Conservation (phyloP, 2,329 filamentous ascomycete genomes). For the Colletotrichum scovillei region DNA sequence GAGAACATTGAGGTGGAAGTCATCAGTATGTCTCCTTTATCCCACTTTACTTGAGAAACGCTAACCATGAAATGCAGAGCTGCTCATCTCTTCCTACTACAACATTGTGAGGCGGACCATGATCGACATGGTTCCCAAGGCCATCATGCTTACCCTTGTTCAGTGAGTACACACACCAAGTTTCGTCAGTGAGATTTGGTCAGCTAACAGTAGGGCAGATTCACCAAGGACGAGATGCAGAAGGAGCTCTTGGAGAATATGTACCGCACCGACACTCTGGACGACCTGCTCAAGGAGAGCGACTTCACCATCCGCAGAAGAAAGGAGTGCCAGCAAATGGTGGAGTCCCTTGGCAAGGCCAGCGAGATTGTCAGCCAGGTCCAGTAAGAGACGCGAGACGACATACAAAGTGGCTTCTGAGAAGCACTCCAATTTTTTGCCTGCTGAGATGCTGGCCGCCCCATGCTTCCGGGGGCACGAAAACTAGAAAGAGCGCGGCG, state of each 20-base stretch:
- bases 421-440: slow-evolving; percentile 24
- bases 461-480: slow-evolving; percentile 31
- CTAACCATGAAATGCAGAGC: slow-evolving; percentile 65
- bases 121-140: slow-evolving; percentile 99
- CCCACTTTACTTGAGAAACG: neutral
- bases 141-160: slow-evolving; percentile 97
- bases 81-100: slow-evolving; percentile 96
- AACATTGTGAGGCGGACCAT: slow-evolving; percentile 98
- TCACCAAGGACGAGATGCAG: slow-evolving; percentile 99
- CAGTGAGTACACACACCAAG: slow-evolving; percentile 71
- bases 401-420: slow-evolving; percentile 15
- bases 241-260: slow-evolving; percentile 96
- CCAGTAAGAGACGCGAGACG: slow-evolving; percentile 55
- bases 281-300: slow-evolving; percentile 96
- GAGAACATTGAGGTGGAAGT: slow-evolving; percentile 97
- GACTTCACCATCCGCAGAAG: slow-evolving; percentile 94
- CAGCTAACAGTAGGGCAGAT: slow-evolving; percentile 24
- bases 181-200: neutral
- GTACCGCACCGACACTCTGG: slow-evolving; percentile 91
- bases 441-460: slow-evolving; percentile 18
- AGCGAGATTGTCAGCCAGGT: slow-evolving; percentile 95
- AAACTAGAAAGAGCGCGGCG: slow-evolving; percentile 32
- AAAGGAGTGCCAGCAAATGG: slow-evolving; percentile 99
- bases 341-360: slow-evolving; percentile 88
- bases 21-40: slow-evolving; percentile 78